Percentiles rank a stretch among this genome's conserved stretches.
These are phyloP conservation scores for Arthrobotrys entomopaga DNA, from an alignment of 2,329 filamentous ascomycete species.

Conservation along the genomic window DNA sequence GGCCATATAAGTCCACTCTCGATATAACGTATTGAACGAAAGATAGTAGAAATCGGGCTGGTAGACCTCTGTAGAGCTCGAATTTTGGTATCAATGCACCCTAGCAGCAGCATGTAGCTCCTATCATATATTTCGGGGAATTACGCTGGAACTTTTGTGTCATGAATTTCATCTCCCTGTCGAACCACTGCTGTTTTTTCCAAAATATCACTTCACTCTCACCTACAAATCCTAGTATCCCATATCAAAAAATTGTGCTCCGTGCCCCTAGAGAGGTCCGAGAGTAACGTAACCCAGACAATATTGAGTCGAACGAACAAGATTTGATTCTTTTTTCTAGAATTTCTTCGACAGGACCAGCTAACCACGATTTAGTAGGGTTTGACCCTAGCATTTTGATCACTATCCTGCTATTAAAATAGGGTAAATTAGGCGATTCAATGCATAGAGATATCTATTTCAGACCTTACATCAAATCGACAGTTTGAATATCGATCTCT, in stretches of 20 bases:
- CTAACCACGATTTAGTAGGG: neutral
- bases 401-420: neutral
- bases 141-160: neutral
- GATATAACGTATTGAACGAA: too few species aligned
- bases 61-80: neutral
- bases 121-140: neutral
- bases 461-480: conserved; percentile 1
- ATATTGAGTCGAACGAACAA: neutral
- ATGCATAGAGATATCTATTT: neutral
- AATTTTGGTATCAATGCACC: neutral
- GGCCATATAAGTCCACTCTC: neutral
- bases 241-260: conserved; percentile 11
- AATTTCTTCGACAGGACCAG: neutral
- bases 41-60: neutral
- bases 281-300: neutral
- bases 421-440: too few species aligned
- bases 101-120: neutral
- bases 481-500: neutral
- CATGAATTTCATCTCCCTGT: neutral
- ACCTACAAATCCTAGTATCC: conserved; percentile 6
- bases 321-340: neutral
- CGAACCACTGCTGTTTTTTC: neutral
- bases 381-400: neutral
- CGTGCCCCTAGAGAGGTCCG: neutral
- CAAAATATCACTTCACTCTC: neutral